phyloP scores from a whole-genome alignment of 257 asterid species.

The Knoxia roxburghii region DNA sequence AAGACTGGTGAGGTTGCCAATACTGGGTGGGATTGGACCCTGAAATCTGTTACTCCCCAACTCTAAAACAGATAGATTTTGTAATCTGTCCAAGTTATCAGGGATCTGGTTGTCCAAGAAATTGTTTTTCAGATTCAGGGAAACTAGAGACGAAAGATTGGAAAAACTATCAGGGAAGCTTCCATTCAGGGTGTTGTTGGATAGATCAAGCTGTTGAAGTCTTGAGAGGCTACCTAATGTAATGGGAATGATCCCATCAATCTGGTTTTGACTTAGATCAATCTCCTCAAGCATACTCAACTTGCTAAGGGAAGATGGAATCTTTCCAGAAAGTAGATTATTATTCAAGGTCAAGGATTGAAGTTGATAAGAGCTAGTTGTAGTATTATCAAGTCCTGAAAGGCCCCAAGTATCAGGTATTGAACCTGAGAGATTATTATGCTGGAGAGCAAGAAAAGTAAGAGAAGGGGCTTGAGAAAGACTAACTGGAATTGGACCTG shows the following conservation, averaged over 20 bases:
- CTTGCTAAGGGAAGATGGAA: constrained; percentile 54
- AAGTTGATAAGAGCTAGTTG: constrained; percentile 41
- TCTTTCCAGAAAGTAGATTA: constrained; percentile 50
- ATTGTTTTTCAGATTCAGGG: constrained; percentile 37
- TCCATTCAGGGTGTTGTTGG: constrained; percentile 42
- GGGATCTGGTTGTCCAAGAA: constrained; percentile 46
- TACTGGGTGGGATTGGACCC: constrained; percentile 48
- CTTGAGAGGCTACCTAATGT: constrained; percentile 32
- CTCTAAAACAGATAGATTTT: constrained; percentile 41
- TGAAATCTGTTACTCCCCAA: constrained; percentile 44
- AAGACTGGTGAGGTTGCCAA: constrained; percentile 47
- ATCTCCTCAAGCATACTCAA: constrained; percentile 44
- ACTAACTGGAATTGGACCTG: constrained; percentile 61
- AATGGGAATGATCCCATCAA: constrained; percentile 48
- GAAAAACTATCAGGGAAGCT: constrained; percentile 37
- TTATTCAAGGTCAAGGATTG: constrained; percentile 43
- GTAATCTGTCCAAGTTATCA: constrained; percentile 24
- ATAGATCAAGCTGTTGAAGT: constrained; percentile 45
- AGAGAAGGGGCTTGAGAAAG: constrained; percentile 46
- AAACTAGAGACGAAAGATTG: constrained; percentile 35
- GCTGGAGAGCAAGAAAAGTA: constrained; percentile 67
- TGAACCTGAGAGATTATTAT: constrained; percentile 64
- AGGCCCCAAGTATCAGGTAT: constrained; percentile 57
- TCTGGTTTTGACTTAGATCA: constrained; percentile 38
- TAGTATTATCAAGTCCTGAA: constrained; percentile 6